phyloP scores from a whole-genome alignment of 257 asterid species.

The Solanum ahanhuiri region DNA sequence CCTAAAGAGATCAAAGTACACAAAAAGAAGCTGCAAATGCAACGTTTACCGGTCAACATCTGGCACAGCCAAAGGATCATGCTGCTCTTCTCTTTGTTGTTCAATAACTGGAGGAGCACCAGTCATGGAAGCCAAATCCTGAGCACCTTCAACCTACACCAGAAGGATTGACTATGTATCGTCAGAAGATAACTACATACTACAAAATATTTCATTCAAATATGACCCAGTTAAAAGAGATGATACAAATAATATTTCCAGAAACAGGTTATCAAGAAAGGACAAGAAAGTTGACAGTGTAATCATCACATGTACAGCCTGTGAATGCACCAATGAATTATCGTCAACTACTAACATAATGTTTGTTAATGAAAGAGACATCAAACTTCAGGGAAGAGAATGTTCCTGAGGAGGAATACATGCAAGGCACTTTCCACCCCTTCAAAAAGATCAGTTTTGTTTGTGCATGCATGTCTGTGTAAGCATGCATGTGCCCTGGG shows the following conservation, averaged over 20 bases:
- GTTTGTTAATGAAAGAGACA: neutral
- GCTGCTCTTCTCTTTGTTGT: slow-evolving; percentile 65
- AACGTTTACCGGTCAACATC: slow-evolving; percentile 74
- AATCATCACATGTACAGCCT: neutral
- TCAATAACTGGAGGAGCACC: slow-evolving; percentile 55
- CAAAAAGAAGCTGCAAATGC: neutral
- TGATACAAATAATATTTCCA: neutral
- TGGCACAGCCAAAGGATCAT: slow-evolving; percentile 85
- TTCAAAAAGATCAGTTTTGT: neutral
- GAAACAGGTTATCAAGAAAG: neutral
- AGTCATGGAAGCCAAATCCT: slow-evolving; percentile 50
- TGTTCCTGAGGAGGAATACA: neutral
- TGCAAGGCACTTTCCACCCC: neutral
- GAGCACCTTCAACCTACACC: slow-evolving; percentile 61
- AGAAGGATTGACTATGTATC: neutral
- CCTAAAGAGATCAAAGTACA: neutral
- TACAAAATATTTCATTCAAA: neutral
- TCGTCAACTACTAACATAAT: neutral
- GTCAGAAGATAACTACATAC: neutral
- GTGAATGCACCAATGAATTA: neutral
- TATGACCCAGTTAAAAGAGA: neutral
- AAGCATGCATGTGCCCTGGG: neutral
- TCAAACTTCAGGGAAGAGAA: neutral
- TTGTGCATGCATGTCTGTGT: neutral
- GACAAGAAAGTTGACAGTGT: neutral